phyloP scores from a whole-genome alignment of 2,329 filamentous ascomycete species.

The Talaromyces sp. region DNA sequence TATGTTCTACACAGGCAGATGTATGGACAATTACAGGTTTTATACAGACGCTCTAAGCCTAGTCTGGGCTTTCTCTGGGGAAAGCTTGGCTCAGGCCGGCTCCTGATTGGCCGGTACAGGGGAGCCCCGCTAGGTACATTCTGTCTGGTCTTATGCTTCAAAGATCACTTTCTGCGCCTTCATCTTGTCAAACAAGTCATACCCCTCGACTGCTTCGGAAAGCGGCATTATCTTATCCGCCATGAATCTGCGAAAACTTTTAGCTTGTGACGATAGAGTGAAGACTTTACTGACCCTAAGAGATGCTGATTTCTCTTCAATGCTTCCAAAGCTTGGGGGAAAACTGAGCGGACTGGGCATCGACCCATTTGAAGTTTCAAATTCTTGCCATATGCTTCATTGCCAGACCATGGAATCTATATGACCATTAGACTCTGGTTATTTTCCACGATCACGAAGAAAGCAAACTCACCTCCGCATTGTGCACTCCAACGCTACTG shows the following conservation, averaged over 20 bases:
- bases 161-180: conserved; percentile 73
- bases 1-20: not conserved
- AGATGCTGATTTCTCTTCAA: conserved; percentile 65
- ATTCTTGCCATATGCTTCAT: conserved; percentile 66
- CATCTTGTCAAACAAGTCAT: conserved; percentile 69
- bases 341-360: conserved; percentile 70
- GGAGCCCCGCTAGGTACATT: not conserved
- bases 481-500: conserved; percentile 73
- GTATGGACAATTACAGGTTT: conserved; percentile 9
- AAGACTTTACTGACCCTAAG: conserved; percentile 55
- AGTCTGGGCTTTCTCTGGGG: conserved; percentile 7
- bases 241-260: conserved; percentile 60
- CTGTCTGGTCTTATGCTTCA: conserved; percentile 40
- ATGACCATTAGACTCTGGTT: not conserved
- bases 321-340: conserved; percentile 61
- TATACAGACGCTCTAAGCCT: conserved; percentile 9
- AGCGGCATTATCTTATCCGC: conserved; percentile 72
- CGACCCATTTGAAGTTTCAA: conserved; percentile 71
- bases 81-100: not conserved
- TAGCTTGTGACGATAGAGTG: not conserved
- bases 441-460: not conserved
- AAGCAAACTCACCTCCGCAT: conserved; percentile 57
- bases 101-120: not conserved
- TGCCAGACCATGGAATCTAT: conserved; percentile 64
- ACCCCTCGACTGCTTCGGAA: conserved; percentile 63